Base-by-base conservation (phyloP, 2,329 filamentous ascomycete species). In the Colletotrichum australisinense region DNA sequence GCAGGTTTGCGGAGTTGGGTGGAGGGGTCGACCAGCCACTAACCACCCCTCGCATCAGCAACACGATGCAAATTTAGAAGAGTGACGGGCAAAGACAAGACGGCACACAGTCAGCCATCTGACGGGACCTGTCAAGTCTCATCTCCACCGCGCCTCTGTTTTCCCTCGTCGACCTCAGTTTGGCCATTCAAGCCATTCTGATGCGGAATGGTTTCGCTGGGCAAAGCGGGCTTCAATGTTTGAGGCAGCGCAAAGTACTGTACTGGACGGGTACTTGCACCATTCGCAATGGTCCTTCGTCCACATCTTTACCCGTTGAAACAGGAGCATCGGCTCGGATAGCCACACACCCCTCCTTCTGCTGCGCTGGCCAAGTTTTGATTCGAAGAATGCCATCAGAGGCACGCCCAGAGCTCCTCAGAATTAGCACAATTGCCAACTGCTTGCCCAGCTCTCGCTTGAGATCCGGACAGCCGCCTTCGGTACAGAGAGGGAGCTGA, bases 401-500 rank as follows among this genome's bases (percentile, higher is more conserved):
- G 16, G 42, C 66, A 69, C 69, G 57, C 65, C 67, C 70, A 69
- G 59, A 73, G 66, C 66, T 73, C 26, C 35, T 60, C 66, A 52
- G 59, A 69, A 49, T 55, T 35, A 59, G 52, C 28, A 55, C 52
- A n/a, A 63, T 14, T 4, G 24, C 11, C 5, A 42, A 22, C 32
- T 22, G 32, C 46, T 52, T 63, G 52, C 62, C 49, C 49, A 56
- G 63, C 68, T 67, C 32, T 59, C 32, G 32, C 63, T 56, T 46
- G 63, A 35, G 28, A 59, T 58, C 59, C 67, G 67, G 58, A 64
- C 38, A 58, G 32, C 67, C 59, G 60, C 12, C 35, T 57, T 63
- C 35, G 32, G 2, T 19, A 2, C 28, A 58, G 8, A 14, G 24
- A 28, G n/a, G 24, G 24, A 19, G 30, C 35, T 28, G 30, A 49